Base-by-base conservation (phyloP, 192 early-diverging fungal genomes). In the Rhizophlyctis rosea region DNA sequence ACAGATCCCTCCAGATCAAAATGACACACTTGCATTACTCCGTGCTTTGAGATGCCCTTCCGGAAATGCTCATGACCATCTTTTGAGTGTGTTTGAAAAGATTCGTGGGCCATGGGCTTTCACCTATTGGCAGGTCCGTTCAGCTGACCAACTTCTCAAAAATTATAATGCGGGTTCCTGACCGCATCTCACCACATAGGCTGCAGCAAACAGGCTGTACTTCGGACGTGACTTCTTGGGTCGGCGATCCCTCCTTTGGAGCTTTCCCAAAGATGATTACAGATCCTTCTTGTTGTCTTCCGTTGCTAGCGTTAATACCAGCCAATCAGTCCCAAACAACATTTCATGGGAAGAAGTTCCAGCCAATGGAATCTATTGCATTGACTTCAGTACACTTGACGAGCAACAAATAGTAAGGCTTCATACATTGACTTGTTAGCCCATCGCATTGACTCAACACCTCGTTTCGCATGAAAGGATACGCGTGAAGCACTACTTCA, bases 201-300 rank as follows among this genome's bases (percentile, higher is more conserved):
- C n/a, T 4, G 67, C 1, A 50, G 64, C 47, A 23, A 39, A 50
- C 1, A 58, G 57, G 13, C 35, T 97, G 34, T 95, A 86, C 79
- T 95, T 95, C 78, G 86, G 88, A 0, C 74, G 95, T 14, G 95
- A 97, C 65, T 87, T 82, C 29, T 68, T 97, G 2, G 95, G 95
- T 13, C 85, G 95, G 27, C 72, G 95, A 27, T 93, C 91, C 1
- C 65, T 93, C 5, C 63, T 91, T 4, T 87, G 83, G 83, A 75
- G 85, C 57, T 73, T 69, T 27, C 76, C 74, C 25, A 56, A 25
- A 27, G 14, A 44, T 28, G 9, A 24, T 29, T 57, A 54, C 16
- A 7, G 35, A 1, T 30, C 57, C 25, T 74, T 74, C 36, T 55
- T 36, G 13, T 47, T 73, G n/a, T 59, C 71, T 5, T 73, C 71